Conservation (phyloP, 2,329 filamentous ascomycete genomes). For the Decorospora gaudefroyi region DNA sequence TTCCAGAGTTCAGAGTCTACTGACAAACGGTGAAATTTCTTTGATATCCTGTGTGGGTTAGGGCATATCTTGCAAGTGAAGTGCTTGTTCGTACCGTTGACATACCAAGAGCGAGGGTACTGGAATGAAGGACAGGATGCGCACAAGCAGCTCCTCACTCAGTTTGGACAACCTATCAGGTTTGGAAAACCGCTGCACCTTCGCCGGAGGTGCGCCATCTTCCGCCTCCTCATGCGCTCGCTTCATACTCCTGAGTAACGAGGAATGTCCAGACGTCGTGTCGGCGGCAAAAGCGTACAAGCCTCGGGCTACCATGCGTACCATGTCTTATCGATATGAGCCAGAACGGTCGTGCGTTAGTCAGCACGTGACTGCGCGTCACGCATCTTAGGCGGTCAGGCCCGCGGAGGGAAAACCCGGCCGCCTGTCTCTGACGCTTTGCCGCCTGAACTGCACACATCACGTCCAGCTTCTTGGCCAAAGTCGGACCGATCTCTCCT, state of each 20-base stretch:
- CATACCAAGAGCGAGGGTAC: constrained; percentile 68
- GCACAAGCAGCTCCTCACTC: constrained; percentile 85
- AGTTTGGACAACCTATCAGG: constrained; percentile 70
- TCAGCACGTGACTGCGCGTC: constrained; percentile 33
- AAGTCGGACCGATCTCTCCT: neutral
- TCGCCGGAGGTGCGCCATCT: constrained; percentile 44
- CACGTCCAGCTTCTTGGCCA: no score
- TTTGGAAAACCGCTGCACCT: constrained; percentile 51
- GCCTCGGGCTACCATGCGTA: constrained; percentile 8
- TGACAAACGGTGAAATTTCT: constrained; percentile 71
- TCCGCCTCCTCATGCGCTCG: constrained; percentile 41
- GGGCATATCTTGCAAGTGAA: neutral
- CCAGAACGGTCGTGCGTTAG: constrained; percentile 13
- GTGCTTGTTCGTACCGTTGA: constrained; percentile 56
- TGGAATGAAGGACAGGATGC: constrained; percentile 78
- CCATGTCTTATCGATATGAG: constrained; percentile 27
- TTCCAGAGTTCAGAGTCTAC: constrained; percentile 91
- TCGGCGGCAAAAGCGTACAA: constrained; percentile 13
- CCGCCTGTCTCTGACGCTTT: constrained; percentile 18
- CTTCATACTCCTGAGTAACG: constrained; percentile 38
- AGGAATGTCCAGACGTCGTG: no score
- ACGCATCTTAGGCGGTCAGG: no score
- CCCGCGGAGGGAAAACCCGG: no score
- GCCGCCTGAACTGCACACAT: constrained; percentile 17
- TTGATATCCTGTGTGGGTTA: constrained; percentile 64